A percentile compares a stretch with the other conserved stretches of the same genome.
Conservation (phyloP, 306 rosid genomes). For the Cucurbita pepo region DNA sequence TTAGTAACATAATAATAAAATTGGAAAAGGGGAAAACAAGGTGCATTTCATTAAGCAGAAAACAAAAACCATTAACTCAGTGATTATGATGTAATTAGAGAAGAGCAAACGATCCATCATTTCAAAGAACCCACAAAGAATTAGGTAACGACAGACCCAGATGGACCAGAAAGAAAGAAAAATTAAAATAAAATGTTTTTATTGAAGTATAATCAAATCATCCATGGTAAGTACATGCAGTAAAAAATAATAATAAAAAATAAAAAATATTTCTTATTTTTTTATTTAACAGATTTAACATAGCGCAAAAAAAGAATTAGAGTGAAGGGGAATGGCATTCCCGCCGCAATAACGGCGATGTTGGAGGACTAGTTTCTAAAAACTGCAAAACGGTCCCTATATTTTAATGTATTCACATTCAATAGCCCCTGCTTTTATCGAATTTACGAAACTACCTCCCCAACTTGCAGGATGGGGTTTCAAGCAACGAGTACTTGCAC, state of each 20-base stretch:
- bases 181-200: background rate
- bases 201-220: background rate
- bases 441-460: constrained; percentile 31
- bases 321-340: constrained; percentile 10
- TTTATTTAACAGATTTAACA: background rate
- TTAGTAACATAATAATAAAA: background rate
- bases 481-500: background rate
- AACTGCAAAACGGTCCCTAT: constrained; percentile 11
- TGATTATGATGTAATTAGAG: constrained; percentile 7
- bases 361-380: background rate
- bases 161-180: constrained; percentile 14
- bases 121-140: background rate
- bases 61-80: background rate
- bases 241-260: background rate
- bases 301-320: no score
- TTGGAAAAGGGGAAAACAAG: background rate
- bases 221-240: background rate
- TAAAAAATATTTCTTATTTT: no score
- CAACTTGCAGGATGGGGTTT: constrained; percentile 14
- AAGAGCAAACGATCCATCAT: constrained; percentile 2
- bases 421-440: background rate
- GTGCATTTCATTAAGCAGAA: constrained; percentile 1
- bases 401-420: background rate
- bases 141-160: background rate
- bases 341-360: constrained; percentile 76